Conservation (phyloP, 2,329 filamentous ascomycete genomes). For the Neonectria neomacrospora region DNA sequence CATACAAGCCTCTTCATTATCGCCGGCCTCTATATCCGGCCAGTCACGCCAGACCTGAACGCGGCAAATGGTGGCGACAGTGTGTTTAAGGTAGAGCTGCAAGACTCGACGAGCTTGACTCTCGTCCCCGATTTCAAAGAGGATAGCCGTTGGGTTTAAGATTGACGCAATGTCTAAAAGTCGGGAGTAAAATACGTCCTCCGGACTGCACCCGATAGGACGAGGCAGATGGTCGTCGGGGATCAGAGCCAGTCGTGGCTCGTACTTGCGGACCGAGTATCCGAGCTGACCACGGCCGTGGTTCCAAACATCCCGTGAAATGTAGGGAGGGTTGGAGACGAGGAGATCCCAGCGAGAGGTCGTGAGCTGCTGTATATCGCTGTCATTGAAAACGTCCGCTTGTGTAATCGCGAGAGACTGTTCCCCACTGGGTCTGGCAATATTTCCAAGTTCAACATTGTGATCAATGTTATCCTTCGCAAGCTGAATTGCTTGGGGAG, state of each 20-base stretch:
- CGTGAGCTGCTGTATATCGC: constrained; percentile 47
- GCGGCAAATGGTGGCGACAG: constrained; percentile 44
- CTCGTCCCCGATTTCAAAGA: constrained; percentile 79
- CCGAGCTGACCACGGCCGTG: constrained; percentile 56
- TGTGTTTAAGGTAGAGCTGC: constrained; percentile 53
- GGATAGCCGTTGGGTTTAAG: constrained; percentile 63
- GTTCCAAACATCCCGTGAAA: constrained; percentile 67
- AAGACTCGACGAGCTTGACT: constrained; percentile 74
- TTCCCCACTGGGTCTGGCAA: constrained; percentile 30
- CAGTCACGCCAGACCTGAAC: constrained; percentile 80
- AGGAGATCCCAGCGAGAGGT: constrained; percentile 68
- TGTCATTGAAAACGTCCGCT: constrained; percentile 62
- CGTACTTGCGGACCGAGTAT: constrained; percentile 84
- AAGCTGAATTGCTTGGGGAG: constrained; percentile 70
- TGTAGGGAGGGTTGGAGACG: constrained; percentile 91
- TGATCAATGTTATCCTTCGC: constrained; percentile 70
- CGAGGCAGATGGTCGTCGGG: constrained; percentile 49
- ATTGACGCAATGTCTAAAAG: constrained; percentile 66
- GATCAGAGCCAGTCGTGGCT: constrained; percentile 84
- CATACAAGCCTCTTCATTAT: constrained; percentile 43
- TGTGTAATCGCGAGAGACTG: constrained; percentile 56
- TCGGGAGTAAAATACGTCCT: constrained; percentile 74
- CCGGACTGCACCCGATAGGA: constrained; percentile 49
- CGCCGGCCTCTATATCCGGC: constrained; percentile 56
- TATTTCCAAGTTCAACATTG: constrained; percentile 53